phyloP scores from a whole-genome alignment of 2,329 filamentous ascomycete species.

The Phoma herbarum region DNA sequence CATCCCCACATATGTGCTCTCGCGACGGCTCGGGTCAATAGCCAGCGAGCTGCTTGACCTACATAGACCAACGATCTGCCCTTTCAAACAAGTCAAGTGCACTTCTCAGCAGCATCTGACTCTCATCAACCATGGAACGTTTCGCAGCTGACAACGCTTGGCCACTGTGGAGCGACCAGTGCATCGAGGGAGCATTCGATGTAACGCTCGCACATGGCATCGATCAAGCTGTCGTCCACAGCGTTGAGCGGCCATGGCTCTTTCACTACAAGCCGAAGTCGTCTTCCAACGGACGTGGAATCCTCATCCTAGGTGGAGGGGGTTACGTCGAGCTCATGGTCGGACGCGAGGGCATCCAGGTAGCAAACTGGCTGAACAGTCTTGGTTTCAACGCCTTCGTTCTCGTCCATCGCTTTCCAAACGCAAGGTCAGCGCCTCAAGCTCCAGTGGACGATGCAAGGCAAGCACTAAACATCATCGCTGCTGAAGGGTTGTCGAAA shows the following conservation, averaged over 20 bases:
- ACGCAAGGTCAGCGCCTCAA: slow-evolving; percentile 19
- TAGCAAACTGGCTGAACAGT: slow-evolving; percentile 29
- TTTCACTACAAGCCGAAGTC: slow-evolving; percentile 24
- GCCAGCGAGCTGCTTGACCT: slow-evolving; percentile 7
- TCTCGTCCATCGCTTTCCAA: slow-evolving; percentile 32
- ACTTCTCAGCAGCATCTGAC: neutral
- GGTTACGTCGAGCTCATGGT: slow-evolving; percentile 34
- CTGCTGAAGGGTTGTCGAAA: slow-evolving; percentile 5
- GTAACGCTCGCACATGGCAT: slow-evolving; percentile 5
- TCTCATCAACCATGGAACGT: neutral
- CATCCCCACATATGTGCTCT: neutral
- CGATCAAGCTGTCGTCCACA: slow-evolving; percentile 25
- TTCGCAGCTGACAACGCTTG: slow-evolving; percentile 19
- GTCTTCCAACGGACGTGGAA: slow-evolving; percentile 6
- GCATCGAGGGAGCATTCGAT: slow-evolving; percentile 25
- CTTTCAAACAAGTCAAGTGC: neutral
- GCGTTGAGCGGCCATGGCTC: slow-evolving; percentile 28
- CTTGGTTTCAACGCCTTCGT: slow-evolving; percentile 31
- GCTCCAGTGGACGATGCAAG: slow-evolving; percentile 31
- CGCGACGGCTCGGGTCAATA: slow-evolving; percentile 14
- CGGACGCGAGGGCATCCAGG: slow-evolving; percentile 30
- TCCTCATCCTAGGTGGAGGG: slow-evolving; percentile 29
- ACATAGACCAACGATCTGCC: slow-evolving; percentile 7
- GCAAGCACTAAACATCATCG: slow-evolving; percentile 21
- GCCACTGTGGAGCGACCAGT: slow-evolving; percentile 16